phyloP scores from a whole-genome alignment of 2,329 filamentous ascomycete genomes.

The Tolypocladium amazonense region DNA sequence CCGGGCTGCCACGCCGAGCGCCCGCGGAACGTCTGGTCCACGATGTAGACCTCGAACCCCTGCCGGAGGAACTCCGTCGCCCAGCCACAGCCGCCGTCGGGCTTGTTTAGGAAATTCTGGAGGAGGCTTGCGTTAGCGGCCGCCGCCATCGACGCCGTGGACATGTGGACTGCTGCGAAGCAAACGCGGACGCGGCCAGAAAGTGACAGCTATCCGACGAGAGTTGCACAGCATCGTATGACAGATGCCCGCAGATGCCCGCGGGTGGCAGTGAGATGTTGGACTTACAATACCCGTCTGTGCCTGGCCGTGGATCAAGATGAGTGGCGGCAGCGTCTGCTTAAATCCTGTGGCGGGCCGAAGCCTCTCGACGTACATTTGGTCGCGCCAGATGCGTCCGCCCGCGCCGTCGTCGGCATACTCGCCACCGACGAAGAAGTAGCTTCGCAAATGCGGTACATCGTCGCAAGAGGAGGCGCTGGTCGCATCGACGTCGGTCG shows the following conservation, averaged over 20 bases:
- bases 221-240: background rate
- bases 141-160: background rate
- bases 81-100: slow-evolving; percentile 31
- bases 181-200: background rate
- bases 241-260: background rate
- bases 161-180: background rate
- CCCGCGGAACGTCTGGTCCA: slow-evolving; percentile 34
- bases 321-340: slow-evolving; percentile 21
- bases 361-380: slow-evolving; percentile 45
- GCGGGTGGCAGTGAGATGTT: background rate
- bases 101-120: slow-evolving; percentile 24
- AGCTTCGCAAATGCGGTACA: slow-evolving; percentile 8
- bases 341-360: slow-evolving; percentile 16
- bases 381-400: slow-evolving; percentile 23
- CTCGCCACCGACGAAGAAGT: slow-evolving; percentile 25
- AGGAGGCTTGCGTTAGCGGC: background rate
- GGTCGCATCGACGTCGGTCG: background rate
- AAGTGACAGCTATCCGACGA: background rate
- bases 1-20: slow-evolving; percentile 30
- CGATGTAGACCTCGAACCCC: slow-evolving; percentile 36
- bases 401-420: slow-evolving; percentile 20
- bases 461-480: slow-evolving; percentile 1
- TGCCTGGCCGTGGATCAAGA: slow-evolving; percentile 32
- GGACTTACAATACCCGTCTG: slow-evolving; percentile 27
- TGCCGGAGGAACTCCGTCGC: slow-evolving; percentile 32